Evolutionary conservation across 371 early-diverging fungal genomes (phyloP).

Genomic region (Smittium culicis): DNA sequence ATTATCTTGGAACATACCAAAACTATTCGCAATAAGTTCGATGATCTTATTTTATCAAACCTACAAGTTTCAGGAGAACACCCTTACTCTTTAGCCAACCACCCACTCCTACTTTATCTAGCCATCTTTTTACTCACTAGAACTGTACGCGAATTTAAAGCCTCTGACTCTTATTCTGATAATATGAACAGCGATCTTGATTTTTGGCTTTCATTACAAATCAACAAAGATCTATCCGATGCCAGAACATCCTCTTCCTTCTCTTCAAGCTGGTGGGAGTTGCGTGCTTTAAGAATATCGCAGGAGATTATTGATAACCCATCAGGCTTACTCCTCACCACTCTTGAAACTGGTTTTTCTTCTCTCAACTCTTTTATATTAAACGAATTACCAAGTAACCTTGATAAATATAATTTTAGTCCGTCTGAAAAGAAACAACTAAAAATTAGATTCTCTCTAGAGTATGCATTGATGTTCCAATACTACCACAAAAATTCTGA

Average conservation of each 20-base stretch:
- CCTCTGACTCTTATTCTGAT: neutral
- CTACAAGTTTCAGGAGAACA: constrained; percentile 72
- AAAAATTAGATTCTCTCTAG: constrained; percentile 51
- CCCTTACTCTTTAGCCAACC: constrained; percentile 59
- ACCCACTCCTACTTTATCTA: constrained; percentile 48
- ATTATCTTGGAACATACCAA: neutral
- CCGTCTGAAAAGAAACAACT: constrained; percentile 17
- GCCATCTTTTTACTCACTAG: constrained; percentile 45
- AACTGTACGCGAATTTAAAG: neutral
- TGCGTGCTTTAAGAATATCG: constrained; percentile 56
- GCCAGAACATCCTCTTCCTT: neutral
- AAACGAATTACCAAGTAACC: neutral
- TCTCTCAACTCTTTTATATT: neutral
- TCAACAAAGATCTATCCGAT: neutral
- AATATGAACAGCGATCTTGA: constrained; percentile 17
- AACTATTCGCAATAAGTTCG: constrained; percentile 13
- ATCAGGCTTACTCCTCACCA: constrained; percentile 45
- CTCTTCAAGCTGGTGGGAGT: constrained; percentile 55
- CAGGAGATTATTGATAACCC: constrained; percentile 76
- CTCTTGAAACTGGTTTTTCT: neutral
- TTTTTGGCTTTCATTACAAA: neutral
- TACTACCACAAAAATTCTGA: constrained; percentile 58
- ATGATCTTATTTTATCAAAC: constrained; percentile 20
- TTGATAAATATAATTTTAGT: neutral
- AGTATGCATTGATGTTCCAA: constrained; percentile 58